Percentiles rank a stretch among this genome's conserved stretches.
Evolutionary conservation across 1,139 yeast genomes (phyloP).

Genomic region (Hanseniaspora sp.): DNA sequence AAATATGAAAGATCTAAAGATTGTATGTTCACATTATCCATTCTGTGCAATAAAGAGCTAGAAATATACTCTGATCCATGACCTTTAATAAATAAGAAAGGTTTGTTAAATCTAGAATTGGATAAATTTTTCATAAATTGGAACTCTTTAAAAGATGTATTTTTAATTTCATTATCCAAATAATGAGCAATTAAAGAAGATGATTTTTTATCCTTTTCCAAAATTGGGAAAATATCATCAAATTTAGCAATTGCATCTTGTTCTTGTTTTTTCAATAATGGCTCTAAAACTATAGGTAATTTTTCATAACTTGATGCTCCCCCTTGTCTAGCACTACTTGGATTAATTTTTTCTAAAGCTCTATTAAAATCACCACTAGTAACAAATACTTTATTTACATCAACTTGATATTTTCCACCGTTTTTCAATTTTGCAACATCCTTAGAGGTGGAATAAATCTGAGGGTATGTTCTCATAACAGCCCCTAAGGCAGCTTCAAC

Average conservation of each 20-base stretch:
- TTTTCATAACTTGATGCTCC: constrained; percentile 59
- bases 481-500: constrained; percentile 91
- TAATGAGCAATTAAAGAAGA: constrained; percentile 28
- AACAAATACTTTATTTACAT: constrained; percentile 62
- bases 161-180: constrained; percentile 24
- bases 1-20: constrained; percentile 69
- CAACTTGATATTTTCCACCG: constrained; percentile 55
- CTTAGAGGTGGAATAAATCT: constrained; percentile 59
- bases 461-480: constrained; percentile 87
- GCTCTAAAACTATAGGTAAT: constrained; percentile 58
- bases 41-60: constrained; percentile 64
- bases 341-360: constrained; percentile 78
- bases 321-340: constrained; percentile 82
- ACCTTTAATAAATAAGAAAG: constrained; percentile 70
- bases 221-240: constrained; percentile 49
- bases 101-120: constrained; percentile 64
- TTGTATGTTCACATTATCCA: constrained; percentile 88
- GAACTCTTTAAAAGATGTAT: constrained; percentile 33
- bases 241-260: constrained; percentile 40
- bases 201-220: constrained; percentile 19
- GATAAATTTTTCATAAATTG: constrained; percentile 50
- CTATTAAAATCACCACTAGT: constrained; percentile 78
- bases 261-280: constrained; percentile 47
- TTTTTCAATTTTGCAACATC: background rate
- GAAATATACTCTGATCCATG: constrained; percentile 83